Conservation (phyloP, 345 rosid species). For the Bruguiera sexangula region DNA sequence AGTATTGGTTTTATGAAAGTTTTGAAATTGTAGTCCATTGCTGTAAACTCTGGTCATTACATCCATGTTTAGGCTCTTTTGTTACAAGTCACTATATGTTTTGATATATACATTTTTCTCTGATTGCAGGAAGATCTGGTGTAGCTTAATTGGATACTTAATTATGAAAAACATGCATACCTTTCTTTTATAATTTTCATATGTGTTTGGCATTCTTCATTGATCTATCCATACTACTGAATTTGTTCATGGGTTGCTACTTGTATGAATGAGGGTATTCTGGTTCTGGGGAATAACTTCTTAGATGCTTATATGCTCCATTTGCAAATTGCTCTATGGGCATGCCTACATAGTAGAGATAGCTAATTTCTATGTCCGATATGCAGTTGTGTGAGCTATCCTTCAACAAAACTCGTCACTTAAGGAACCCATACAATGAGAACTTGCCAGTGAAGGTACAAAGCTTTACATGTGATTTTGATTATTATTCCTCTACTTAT, state of each 20-base stretch:
- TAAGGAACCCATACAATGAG: conserved; percentile 95
- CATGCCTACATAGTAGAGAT: conserved; percentile 7
- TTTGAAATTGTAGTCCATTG: too few species aligned
- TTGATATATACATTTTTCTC: background rate
- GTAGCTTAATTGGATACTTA: background rate
- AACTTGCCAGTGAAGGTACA: conserved; percentile 96
- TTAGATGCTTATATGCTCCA: background rate
- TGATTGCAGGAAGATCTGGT: background rate
- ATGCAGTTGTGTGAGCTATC: conserved; percentile 90
- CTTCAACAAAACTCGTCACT: conserved; percentile 90
- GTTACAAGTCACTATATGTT: background rate
- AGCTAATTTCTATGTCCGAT: conserved; percentile 23
- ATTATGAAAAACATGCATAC: background rate
- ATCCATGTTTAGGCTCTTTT: background rate
- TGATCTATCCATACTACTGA: background rate
- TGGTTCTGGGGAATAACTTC: background rate
- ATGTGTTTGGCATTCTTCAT: background rate
- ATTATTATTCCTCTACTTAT: too few species aligned
- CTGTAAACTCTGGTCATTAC: too few species aligned
- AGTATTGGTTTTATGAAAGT: too few species aligned
- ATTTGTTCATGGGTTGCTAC: background rate
- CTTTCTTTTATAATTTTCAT: background rate
- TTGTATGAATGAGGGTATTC: conserved; percentile 3
- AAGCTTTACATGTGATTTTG: too few species aligned
- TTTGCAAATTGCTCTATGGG: conserved; percentile 4